phyloP scores from a whole-genome alignment of 2,329 filamentous ascomycete genomes.

The Claviceps arundinis region DNA sequence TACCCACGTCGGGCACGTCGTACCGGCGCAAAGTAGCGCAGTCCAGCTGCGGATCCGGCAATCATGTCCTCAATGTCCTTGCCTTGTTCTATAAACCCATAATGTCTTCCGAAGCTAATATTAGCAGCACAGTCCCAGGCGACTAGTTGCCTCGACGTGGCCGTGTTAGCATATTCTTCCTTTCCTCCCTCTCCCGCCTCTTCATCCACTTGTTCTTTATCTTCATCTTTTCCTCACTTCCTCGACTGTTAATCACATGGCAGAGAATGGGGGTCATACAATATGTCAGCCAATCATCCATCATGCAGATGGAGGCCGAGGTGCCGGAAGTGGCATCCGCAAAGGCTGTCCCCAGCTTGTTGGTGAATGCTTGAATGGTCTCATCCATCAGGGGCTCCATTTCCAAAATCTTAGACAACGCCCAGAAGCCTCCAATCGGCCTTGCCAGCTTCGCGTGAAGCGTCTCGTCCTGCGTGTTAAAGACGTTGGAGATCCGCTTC shows the following conservation, averaged over 20 bases:
- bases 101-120: conserved; percentile 25
- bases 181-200: not conserved
- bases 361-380: conserved; percentile 5
- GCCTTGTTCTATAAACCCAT: conserved; percentile 26
- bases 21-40: conserved; percentile 20
- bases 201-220: not conserved
- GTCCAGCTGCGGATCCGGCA: conserved; percentile 11
- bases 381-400: conserved; percentile 10
- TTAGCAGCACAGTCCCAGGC: conserved; percentile 29
- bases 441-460: conserved; percentile 8
- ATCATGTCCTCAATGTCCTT: conserved; percentile 25
- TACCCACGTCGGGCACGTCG: not conserved
- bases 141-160: conserved; percentile 5
- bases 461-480: conserved; percentile 9
- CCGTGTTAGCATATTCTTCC: not conserved
- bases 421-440: conserved; percentile 9
- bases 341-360: conserved; percentile 6
- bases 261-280: conserved; percentile 3
- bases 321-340: conserved; percentile 2
- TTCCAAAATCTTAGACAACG: conserved; percentile 8
- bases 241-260: not conserved
- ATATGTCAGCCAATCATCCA: conserved; percentile 10
- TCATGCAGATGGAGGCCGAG: conserved; percentile 5
- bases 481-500: conserved; percentile 9
- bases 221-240: not conserved